phyloP scores from a whole-genome alignment of 495 filamentous ascomycete species.

The Penicillium riverlandense region DNA sequence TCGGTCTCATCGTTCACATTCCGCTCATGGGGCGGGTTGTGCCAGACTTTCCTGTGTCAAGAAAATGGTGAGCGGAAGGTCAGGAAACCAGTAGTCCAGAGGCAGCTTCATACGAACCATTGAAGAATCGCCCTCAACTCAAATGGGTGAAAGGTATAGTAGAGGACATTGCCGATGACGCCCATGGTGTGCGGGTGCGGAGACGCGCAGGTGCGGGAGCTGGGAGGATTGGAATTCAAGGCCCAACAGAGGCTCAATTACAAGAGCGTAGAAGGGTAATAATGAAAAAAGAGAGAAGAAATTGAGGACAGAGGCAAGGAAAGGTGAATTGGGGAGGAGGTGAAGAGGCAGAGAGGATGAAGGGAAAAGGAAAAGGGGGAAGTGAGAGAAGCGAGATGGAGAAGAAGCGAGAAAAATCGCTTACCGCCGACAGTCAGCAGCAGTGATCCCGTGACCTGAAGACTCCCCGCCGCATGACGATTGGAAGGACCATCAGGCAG shows the following conservation, averaged over 20 bases:
- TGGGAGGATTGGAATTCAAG: neutral
- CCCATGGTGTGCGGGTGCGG: constrained; percentile 37
- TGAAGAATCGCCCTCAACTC: constrained; percentile 83
- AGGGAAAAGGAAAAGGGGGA: constrained; percentile 2
- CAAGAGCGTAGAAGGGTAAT: neutral
- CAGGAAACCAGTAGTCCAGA: neutral
- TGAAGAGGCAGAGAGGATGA: neutral
- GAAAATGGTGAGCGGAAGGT: neutral
- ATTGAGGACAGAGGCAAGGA: constrained; percentile 1
- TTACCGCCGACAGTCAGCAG: no score
- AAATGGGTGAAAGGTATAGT: constrained; percentile 69
- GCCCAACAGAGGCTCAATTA: neutral
- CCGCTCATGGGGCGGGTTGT: constrained; percentile 84
- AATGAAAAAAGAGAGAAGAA: neutral
- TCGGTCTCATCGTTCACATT: constrained; percentile 64
- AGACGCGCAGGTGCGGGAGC: constrained; percentile 4
- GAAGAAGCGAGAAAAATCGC: neutral
- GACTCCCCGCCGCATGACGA: constrained; percentile 3
- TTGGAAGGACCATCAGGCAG: neutral
- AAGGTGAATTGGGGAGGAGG: constrained; percentile 2
- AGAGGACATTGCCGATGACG: constrained; percentile 51
- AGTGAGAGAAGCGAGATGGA: constrained; percentile 3
- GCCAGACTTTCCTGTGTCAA: constrained; percentile 80
- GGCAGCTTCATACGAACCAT: constrained; percentile 55
- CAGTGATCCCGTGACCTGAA: neutral